These are phyloP conservation scores for Rhododendron griersonianum DNA, from an alignment of 148 eudicot genomes.

Conservation along the genomic window DNA sequence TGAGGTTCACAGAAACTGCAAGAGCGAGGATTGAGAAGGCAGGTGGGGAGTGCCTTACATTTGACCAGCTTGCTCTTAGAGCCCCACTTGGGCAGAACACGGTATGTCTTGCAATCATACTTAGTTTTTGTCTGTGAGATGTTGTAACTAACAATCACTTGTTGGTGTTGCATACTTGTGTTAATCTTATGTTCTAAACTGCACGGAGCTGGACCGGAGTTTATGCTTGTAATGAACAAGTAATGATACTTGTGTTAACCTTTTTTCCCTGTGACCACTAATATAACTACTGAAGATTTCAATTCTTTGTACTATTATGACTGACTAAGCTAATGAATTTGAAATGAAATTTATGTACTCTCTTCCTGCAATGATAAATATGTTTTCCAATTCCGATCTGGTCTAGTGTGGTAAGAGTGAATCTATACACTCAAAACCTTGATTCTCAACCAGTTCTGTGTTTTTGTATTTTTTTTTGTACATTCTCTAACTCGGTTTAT, in stretches of 20 bases:
- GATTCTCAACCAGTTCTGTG: not conserved
- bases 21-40: conserved; percentile 61
- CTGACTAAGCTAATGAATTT: not conserved
- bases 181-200: not conserved
- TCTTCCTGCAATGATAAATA: not conserved
- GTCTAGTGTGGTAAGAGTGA: not conserved
- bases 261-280: not conserved
- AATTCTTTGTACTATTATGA: not conserved
- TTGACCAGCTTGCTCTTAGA: conserved; percentile 57
- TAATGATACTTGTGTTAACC: not conserved
- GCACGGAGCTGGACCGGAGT: not conserved
- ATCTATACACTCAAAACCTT: not conserved
- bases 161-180: not conserved
- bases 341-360: not conserved
- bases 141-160: too few species aligned
- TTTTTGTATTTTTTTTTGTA: not conserved
- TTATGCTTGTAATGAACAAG: not conserved
- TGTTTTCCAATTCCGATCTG: not conserved
- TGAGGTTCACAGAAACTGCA: conserved; percentile 57
- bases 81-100: conserved; percentile 69
- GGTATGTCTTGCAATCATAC: conserved; percentile 18
- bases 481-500: not conserved
- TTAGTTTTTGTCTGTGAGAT: not conserved
- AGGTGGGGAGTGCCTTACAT: conserved; percentile 57
- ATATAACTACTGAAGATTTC: not conserved